Evolutionary conservation across 352 stramenopile genomes (phyloP).

Genomic region (Globisporangium recalcitrans): DNA sequence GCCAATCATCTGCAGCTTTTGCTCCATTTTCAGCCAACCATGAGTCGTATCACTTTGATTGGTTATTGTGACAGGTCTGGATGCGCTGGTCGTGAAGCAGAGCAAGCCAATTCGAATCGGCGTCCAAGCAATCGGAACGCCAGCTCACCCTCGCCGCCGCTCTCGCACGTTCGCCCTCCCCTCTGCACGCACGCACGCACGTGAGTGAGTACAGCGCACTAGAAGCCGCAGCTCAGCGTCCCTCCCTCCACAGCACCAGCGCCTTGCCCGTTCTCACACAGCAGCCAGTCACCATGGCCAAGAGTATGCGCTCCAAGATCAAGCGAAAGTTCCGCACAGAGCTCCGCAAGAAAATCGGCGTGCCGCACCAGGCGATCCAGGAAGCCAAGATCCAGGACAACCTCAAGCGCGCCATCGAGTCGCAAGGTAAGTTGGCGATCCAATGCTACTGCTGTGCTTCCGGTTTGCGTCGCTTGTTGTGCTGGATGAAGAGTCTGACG

Average conservation of each 20-base stretch:
- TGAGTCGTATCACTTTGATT: conserved; percentile 7
- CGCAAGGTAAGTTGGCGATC: conserved; percentile 53
- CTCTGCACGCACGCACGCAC: too few species aligned
- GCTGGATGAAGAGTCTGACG: not conserved
- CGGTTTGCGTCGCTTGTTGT: not conserved
- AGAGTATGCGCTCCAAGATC: conserved; percentile 88
- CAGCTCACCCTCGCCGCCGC: not conserved
- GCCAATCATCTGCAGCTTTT: not conserved
- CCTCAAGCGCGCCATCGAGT: conserved; percentile 73
- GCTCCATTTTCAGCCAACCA: conserved; percentile 5
- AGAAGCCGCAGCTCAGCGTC: not conserved
- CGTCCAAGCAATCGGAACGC: conserved; percentile 1
- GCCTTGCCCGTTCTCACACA: not conserved
- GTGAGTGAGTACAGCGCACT: not conserved
- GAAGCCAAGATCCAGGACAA: conserved; percentile 83
- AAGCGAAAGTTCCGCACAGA: conserved; percentile 87
- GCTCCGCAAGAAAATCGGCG: conserved; percentile 75
- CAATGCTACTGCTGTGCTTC: too few species aligned
- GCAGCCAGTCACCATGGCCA: conserved; percentile 55
- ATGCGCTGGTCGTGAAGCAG: not conserved
- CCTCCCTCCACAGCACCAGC: not conserved
- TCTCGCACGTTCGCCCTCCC: not conserved
- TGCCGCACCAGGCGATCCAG: conserved; percentile 62
- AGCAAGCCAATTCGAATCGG: conserved; percentile 6
- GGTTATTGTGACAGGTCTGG: conserved; percentile 7